A percentile compares a stretch with the other conserved stretches of the same genome.
Conservation (phyloP, 2,329 filamentous ascomycete species). For the Sarocladium strictum region DNA sequence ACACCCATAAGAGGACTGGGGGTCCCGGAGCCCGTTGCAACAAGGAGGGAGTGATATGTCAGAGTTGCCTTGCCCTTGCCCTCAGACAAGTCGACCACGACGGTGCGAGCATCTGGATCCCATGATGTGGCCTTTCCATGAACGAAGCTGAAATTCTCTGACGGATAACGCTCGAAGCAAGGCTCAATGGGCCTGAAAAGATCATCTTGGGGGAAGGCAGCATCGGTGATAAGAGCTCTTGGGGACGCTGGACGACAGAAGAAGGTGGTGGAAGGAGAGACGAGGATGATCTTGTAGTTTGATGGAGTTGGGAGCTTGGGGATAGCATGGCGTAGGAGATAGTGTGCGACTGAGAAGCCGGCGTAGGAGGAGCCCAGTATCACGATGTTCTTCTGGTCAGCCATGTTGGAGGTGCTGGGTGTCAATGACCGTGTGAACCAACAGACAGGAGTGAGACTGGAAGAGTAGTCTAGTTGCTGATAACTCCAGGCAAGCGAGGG, state of each 20-base stretch:
- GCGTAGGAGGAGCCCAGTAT: slow-evolving; percentile 49
- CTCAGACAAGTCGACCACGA: slow-evolving; percentile 30
- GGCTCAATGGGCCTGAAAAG: slow-evolving; percentile 43
- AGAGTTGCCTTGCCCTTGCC: slow-evolving; percentile 23
- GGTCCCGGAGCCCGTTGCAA: slow-evolving; percentile 47
- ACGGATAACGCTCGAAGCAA: slow-evolving; percentile 44
- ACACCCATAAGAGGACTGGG: slow-evolving; percentile 36
- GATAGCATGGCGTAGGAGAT: slow-evolving; percentile 45
- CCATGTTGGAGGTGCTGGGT: not conserved
- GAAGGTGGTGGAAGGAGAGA: slow-evolving; percentile 7
- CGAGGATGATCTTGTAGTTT: slow-evolving; percentile 30
- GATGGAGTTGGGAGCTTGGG: slow-evolving; percentile 30
- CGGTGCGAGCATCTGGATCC: slow-evolving; percentile 32
- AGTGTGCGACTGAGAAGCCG: slow-evolving; percentile 45
- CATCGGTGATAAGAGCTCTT: slow-evolving; percentile 34
- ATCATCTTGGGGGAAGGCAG: slow-evolving; percentile 39
- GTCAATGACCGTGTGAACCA: not conserved
- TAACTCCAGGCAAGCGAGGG: too few relatives aligned
- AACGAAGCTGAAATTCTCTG: slow-evolving; percentile 44
- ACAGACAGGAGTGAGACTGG: too few relatives aligned
- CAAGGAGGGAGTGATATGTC: slow-evolving; percentile 50
- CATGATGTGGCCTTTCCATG: slow-evolving; percentile 40
- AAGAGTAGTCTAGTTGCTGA: too few relatives aligned
- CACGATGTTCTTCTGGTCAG: slow-evolving; percentile 33
- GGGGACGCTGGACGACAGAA: slow-evolving; percentile 11